Evolutionary conservation across 108 stramenopile species (phyloP).

Genomic region (Pseudonitzschia multiseries): DNA sequence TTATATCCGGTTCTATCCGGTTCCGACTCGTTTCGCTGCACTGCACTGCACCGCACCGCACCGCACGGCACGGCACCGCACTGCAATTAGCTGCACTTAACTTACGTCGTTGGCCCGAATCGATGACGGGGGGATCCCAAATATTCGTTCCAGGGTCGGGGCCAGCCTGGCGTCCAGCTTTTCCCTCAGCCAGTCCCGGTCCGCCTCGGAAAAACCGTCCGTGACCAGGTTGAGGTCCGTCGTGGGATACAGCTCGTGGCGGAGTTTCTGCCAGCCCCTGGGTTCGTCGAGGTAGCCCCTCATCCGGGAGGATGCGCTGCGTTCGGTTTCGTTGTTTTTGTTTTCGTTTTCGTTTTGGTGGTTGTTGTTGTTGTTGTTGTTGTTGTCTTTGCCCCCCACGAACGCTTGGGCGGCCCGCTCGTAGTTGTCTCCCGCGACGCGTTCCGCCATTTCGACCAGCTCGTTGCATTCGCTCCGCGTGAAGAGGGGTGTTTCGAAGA

Average conservation of each 20-base stretch:
- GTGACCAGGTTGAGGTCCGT: constrained; percentile 69
- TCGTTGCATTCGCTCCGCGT: constrained; percentile 54
- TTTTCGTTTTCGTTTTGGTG: background rate
- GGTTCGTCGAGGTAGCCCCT: constrained; percentile 28
- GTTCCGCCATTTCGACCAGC: constrained; percentile 53
- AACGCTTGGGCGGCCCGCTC: constrained; percentile 14
- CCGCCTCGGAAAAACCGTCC: constrained; percentile 55
- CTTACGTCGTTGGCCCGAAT: constrained; percentile 61
- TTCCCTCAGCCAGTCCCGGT: constrained; percentile 40
- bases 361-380: background rate
- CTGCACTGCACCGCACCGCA: too few species aligned
- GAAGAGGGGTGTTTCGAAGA: constrained; percentile 54
- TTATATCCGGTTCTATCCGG: too few species aligned
- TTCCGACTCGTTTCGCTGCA: background rate
- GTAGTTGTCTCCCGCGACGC: constrained; percentile 43
- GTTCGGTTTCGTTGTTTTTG: background rate
- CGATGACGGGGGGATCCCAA: constrained; percentile 40
- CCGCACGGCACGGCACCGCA: too few species aligned
- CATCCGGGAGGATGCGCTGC: background rate
- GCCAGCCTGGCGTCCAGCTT: constrained; percentile 56
- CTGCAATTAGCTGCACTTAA: too few species aligned
- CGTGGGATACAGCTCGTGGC: constrained; percentile 60
- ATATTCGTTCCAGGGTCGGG: constrained; percentile 52
- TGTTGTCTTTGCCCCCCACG: background rate
- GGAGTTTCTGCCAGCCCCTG: constrained; percentile 56